These are phyloP conservation scores for Ormosia emarginata DNA, from an alignment of 306 rosid genomes.

Conservation along the genomic window DNA sequence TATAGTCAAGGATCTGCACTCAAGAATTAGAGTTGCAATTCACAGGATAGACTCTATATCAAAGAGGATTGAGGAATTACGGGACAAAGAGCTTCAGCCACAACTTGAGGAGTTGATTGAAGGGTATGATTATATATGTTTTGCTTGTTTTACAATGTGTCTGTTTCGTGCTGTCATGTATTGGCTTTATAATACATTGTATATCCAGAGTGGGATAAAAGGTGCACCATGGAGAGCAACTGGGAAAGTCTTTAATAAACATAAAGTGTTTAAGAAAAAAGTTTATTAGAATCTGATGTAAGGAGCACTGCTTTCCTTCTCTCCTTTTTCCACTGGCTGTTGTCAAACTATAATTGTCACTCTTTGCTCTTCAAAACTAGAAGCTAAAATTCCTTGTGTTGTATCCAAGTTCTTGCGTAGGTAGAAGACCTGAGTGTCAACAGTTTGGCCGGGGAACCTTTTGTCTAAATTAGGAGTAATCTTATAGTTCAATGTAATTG, in stretches of 20 bases:
- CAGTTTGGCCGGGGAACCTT: background rate
- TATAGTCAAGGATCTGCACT: constrained; percentile 83
- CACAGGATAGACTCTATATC: constrained; percentile 91
- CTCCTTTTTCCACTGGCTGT: background rate
- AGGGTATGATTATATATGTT: constrained; percentile 54
- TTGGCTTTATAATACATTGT: background rate
- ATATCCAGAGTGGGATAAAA: background rate
- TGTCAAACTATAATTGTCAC: background rate
- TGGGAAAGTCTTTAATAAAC: background rate
- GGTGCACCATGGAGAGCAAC: background rate
- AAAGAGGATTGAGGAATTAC: constrained; percentile 79
- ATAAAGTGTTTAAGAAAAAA: background rate
- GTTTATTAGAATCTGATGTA: background rate
- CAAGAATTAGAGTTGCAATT: constrained; percentile 81
- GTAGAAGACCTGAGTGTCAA: background rate
- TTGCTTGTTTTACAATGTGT: background rate
- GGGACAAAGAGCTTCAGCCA: constrained; percentile 97
- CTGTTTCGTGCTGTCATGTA: background rate
- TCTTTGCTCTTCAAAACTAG: background rate
- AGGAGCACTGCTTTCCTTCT: background rate
- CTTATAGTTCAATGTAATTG: background rate
- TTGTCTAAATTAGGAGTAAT: background rate
- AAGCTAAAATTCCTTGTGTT: background rate
- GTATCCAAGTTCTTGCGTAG: background rate
- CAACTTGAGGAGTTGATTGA: constrained; percentile 92